Conservation (phyloP, 2,329 filamentous ascomycete genomes). For the Talaromyces rugulosus region DNA sequence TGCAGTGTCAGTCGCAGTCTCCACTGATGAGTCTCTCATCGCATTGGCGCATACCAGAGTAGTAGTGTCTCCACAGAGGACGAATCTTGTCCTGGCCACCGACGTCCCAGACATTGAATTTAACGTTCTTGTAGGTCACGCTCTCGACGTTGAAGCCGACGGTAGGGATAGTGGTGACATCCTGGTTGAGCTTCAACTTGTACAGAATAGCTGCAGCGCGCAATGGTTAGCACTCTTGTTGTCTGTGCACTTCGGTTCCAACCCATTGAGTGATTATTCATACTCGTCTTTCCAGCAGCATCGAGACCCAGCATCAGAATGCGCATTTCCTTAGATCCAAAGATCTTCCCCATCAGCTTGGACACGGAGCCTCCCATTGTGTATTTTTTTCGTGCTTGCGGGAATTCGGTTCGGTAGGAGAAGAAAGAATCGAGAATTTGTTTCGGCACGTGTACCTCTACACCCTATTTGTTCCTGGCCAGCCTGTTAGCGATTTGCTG, state of each 20-base stretch:
- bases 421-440: background rate
- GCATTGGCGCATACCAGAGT: constrained; percentile 58
- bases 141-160: constrained; percentile 99
- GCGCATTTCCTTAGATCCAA: constrained; percentile 98
- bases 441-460: background rate
- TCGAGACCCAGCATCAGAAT: constrained; percentile 97
- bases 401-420: background rate
- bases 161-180: constrained; percentile 96
- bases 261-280: constrained; percentile 15
- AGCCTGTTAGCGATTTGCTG: background rate
- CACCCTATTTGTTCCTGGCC: background rate
- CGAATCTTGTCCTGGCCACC: constrained; percentile 99
- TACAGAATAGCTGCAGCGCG: constrained; percentile 74
- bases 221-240: background rate
- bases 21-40: background rate
- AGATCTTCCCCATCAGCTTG: constrained; percentile 97
- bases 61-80: constrained; percentile 96
- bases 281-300: constrained; percentile 93
- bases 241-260: background rate
- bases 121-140: constrained; percentile 98
- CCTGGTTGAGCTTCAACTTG: constrained; percentile 97
- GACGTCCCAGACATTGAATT: constrained; percentile 99
- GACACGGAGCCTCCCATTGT: constrained; percentile 90
- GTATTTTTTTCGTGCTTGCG: constrained; percentile 11
- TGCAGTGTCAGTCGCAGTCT: constrained; percentile 4